A percentile compares a stretch with the other conserved stretches of the same genome.
phyloP scores from a whole-genome alignment of 257 asterid species.

The Verbena officinalis region DNA sequence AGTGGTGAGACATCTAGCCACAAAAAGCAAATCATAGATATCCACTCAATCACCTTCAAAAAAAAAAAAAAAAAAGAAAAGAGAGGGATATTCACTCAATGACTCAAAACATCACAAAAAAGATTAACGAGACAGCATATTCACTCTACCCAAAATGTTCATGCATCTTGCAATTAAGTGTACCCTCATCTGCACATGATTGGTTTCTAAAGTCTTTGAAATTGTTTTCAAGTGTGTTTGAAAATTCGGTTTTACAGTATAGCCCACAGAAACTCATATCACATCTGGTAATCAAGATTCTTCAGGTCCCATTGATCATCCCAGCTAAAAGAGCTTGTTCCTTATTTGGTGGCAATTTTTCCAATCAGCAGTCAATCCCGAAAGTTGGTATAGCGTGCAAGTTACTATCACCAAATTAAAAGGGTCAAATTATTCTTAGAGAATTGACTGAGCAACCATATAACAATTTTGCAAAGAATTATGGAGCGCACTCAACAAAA shows the following conservation, averaged over 20 bases:
- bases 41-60: no score
- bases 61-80: no score
- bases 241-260: constrained; percentile 7
- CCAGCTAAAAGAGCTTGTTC: constrained; percentile 29
- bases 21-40: no score
- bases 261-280: constrained; percentile 8
- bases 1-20: no score
- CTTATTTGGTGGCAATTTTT: constrained; percentile 24
- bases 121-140: not conserved
- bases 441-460: constrained; percentile 17
- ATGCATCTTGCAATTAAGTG: constrained; percentile 28
- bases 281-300: constrained; percentile 34
- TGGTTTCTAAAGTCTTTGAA: constrained; percentile 26
- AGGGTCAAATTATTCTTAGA: not conserved
- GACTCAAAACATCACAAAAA: not conserved
- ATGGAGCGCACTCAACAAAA: constrained; percentile 22
- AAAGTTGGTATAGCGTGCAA: constrained; percentile 10
- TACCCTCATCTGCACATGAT: constrained; percentile 29
- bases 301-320: constrained; percentile 34
- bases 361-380: constrained; percentile 24
- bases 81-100: no score
- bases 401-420: constrained; percentile 4
- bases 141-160: constrained; percentile 2
- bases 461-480: constrained; percentile 9
- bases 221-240: constrained; percentile 10